A percentile compares a stretch with the other conserved stretches of the same genome.
These are phyloP conservation scores for Chloromonas sp. DNA, from an alignment of 163 green algal species.

Conservation along the genomic window DNA sequence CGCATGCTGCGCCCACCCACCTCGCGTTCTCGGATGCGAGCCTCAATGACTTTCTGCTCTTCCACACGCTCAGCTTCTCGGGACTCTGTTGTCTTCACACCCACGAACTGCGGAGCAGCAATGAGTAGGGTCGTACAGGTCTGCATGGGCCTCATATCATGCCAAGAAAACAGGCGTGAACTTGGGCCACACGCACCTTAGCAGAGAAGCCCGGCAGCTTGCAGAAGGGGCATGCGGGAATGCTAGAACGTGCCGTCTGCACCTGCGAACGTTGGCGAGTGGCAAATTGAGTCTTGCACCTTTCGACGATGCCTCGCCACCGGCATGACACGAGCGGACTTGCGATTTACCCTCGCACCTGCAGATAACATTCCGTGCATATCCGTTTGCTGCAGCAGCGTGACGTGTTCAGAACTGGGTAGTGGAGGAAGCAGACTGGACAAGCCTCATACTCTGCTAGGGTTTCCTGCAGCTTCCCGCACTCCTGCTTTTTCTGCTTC, in stretches of 20 bases:
- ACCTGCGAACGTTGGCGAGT: slow-evolving; percentile 9
- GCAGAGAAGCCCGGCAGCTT: slow-evolving; percentile 20
- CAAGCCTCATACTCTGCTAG: slow-evolving; percentile 54
- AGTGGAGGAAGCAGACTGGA: slow-evolving; percentile 70
- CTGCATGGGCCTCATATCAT: too few relatives aligned
- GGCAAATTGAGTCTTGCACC: too few relatives aligned
- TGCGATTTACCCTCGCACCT: slow-evolving; percentile 23
- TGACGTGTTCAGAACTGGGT: slow-evolving; percentile 57
- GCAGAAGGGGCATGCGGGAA: slow-evolving; percentile 45
- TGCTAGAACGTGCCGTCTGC: slow-evolving; percentile 23
- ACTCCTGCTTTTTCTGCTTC: background rate
- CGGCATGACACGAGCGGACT: too few relatives aligned
- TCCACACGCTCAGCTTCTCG: slow-evolving; percentile 30
- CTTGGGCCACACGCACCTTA: too few relatives aligned
- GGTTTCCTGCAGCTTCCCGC: background rate
- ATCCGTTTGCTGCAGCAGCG: slow-evolving; percentile 62
- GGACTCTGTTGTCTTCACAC: slow-evolving; percentile 21
- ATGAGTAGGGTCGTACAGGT: background rate
- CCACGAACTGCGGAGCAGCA: slow-evolving; percentile 22
- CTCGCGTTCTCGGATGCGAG: slow-evolving; percentile 36
- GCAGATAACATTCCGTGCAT: slow-evolving; percentile 72
- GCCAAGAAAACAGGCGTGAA: too few relatives aligned
- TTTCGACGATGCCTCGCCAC: too few relatives aligned
- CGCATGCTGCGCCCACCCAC: slow-evolving; percentile 11
- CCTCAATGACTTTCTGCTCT: slow-evolving; percentile 42